phyloP scores from a whole-genome alignment of 176 grass and related monocot species.

The Oryza nivara region DNA sequence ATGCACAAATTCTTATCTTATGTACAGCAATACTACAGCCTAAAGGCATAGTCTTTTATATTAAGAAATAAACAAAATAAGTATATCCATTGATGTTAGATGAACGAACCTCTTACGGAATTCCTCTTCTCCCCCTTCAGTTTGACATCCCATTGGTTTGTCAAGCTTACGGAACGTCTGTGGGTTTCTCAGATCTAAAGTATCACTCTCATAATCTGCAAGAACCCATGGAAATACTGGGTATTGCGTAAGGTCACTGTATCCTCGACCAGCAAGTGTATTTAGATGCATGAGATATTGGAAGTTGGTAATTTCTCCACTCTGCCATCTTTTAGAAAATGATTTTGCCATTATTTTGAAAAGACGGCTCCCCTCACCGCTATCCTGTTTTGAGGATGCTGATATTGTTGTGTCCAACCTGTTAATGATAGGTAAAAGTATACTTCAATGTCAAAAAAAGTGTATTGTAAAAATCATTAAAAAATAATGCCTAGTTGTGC shows the following conservation, averaged over 20 bases:
- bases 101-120: conserved; percentile 87
- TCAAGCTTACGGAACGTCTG: conserved; percentile 91
- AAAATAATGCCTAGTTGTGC: conserved; percentile 18
- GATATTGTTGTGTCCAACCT: conserved; percentile 99
- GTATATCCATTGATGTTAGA: conserved; percentile 20
- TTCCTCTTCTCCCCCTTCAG: conserved; percentile 84
- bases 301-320: conserved; percentile 98
- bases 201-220: conserved; percentile 91
- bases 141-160: conserved; percentile 99
- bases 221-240: conserved; percentile 99
- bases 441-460: neutral
- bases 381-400: conserved; percentile 89
- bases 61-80: conserved; percentile 36
- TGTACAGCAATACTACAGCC: conserved; percentile 14
- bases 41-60: neutral
- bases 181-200: conserved; percentile 79
- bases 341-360: conserved; percentile 89
- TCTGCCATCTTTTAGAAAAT: conserved; percentile 98
- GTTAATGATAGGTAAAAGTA: conserved; percentile 2
- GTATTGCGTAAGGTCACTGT: conserved; percentile 98
- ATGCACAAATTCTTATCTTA: neutral
- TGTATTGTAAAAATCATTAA: neutral
- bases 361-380: conserved; percentile 86
- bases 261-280: conserved; percentile 95
- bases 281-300: conserved; percentile 99